These are phyloP conservation scores for Euclidium syriacum DNA, from an alignment of 345 rosid species.

Conservation along the genomic window DNA sequence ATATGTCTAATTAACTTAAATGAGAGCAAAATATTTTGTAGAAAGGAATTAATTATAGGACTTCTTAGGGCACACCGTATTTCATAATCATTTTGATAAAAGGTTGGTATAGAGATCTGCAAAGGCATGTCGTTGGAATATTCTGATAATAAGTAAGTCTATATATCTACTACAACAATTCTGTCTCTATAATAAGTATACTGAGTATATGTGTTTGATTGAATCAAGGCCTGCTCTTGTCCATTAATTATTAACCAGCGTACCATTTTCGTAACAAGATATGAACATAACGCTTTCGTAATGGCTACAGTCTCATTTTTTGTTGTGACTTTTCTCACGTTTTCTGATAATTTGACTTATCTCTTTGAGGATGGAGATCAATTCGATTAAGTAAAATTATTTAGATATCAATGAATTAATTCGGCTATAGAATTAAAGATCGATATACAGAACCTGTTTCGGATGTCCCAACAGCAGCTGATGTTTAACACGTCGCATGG, in stretches of 20 bases:
- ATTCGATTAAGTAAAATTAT: background rate
- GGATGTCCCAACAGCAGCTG: background rate
- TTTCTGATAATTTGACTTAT: too few species aligned
- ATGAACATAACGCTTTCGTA: too few species aligned
- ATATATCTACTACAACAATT: background rate
- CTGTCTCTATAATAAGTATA: background rate
- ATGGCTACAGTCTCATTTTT: background rate
- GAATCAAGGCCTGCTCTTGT: background rate
- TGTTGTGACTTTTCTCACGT: too few species aligned
- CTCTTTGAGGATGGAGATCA: background rate
- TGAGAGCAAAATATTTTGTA: background rate
- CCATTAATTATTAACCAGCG: background rate
- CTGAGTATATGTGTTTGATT: background rate
- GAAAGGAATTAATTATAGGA: background rate
- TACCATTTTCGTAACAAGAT: background rate
- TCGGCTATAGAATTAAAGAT: background rate
- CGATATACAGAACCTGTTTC: slow-evolving; percentile 6
- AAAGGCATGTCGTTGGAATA: slow-evolving; percentile 7
- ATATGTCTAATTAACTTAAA: background rate
- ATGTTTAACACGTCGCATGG: background rate
- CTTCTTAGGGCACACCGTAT: background rate
- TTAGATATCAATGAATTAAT: background rate
- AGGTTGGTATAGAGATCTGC: background rate
- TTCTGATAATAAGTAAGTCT: background rate
- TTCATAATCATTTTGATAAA: background rate